A percentile compares a stretch with the other conserved stretches of the same genome.
phyloP scores from a whole-genome alignment of 768 basidiomycete species.

The Pluteus cervinus region DNA sequence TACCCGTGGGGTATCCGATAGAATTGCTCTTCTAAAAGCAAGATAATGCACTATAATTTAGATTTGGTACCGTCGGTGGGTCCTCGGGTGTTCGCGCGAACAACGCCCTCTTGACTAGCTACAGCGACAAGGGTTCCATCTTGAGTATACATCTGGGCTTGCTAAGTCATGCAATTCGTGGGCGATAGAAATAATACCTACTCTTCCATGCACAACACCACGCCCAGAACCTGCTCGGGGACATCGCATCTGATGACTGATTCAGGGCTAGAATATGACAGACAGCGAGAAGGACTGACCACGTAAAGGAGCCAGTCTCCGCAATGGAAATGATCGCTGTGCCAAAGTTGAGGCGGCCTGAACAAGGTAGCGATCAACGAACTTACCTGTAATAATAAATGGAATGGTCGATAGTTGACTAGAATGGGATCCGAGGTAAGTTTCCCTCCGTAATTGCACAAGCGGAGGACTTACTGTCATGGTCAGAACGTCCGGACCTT shows the following conservation, averaged over 20 bases:
- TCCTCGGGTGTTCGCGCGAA: slow-evolving; percentile 51
- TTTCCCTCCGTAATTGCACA: not conserved
- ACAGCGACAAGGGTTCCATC: slow-evolving; percentile 66
- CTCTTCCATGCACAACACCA: slow-evolving; percentile 65
- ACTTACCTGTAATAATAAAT: slow-evolving; percentile 75
- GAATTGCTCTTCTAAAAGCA: not conserved
- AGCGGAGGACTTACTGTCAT: slow-evolving; percentile 51
- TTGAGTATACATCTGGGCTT: slow-evolving; percentile 58
- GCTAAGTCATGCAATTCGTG: slow-evolving; percentile 3
- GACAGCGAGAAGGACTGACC: slow-evolving; percentile 34
- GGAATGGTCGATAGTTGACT: slow-evolving; percentile 76
- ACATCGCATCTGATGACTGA: slow-evolving; percentile 45
- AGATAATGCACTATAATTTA: slow-evolving; percentile 25
- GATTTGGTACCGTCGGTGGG: slow-evolving; percentile 22
- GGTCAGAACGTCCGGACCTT: slow-evolving; percentile 42
- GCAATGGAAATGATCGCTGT: slow-evolving; percentile 68
- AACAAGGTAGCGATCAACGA: not conserved
- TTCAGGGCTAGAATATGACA: slow-evolving; percentile 1
- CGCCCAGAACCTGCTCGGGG: slow-evolving; percentile 62
- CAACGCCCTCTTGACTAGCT: slow-evolving; percentile 74
- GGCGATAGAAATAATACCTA: slow-evolving; percentile 24
- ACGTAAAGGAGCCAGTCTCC: slow-evolving; percentile 79
- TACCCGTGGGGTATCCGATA: not conserved
- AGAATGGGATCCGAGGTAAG: not conserved
- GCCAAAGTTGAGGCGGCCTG: slow-evolving; percentile 4